Base-by-base conservation (phyloP, 2,329 filamentous ascomycete species). In the Trichophyton simii region DNA sequence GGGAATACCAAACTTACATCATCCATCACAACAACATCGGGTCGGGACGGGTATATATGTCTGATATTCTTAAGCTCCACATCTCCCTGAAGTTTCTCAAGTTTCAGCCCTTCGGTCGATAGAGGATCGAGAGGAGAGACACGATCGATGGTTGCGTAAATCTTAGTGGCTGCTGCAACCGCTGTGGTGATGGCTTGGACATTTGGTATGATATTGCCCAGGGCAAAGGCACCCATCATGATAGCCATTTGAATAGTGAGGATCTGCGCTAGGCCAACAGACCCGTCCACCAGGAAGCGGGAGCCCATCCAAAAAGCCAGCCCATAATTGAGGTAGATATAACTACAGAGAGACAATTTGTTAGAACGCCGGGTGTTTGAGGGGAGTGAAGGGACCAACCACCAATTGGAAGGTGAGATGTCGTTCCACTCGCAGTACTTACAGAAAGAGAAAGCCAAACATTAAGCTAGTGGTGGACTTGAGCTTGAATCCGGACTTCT, bases 111-210 rank as follows among this genome's bases (percentile, higher is more conserved):
- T 2, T 78, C 75, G 0, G 83, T 79, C 3, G 79, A 80, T 4
- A 82, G 81, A 0, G 89, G 83, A 67, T 95, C 87, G 52, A 95
- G 78, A 0, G 89, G 88, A 0, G 89, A 94, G 2, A 77, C 70
- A 58, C 90, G 85, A 71, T 94, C 88, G 66, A 95, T 94, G 6
- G 89, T 92, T 71, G 84, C 87, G 77, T 85, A 92, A 64, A 95
- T 91, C 77, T 94, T 94, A 61, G 82, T 82, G 3, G 87, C 88
- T 1, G 89, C 89, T 22, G 87, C 87, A 3, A 89, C 74, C 41
- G 83, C 86, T 5, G 84, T 87, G 1, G 84, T 86, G 67, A 94
- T 91, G 31, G 89, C 86, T 72, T 90, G 87, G 2, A 86, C 72
- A 66, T 92, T 88, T 1, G 89, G 88, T 0, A 86, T 85, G 20